Percentiles rank a stretch among this genome's conserved stretches.
These are phyloP conservation scores for Rhamnella rubrinervis DNA, from an alignment of 331 rosid species.

Conservation along the genomic window DNA sequence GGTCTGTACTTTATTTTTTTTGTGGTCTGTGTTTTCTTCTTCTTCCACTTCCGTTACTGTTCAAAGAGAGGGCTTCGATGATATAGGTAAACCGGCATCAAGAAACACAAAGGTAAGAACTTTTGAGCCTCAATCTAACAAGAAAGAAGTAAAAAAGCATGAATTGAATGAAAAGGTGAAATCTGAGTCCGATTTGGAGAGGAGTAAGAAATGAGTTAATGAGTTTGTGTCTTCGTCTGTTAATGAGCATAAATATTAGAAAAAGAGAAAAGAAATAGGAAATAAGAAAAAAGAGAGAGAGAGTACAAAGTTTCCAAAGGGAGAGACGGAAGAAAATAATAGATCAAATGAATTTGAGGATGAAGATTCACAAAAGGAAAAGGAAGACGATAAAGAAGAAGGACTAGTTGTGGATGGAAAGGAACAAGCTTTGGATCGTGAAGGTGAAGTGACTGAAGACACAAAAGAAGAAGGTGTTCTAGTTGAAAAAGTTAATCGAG, in stretches of 20 bases:
- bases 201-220: slow-evolving; percentile 33
- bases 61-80: slow-evolving; percentile 85
- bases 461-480: slow-evolving; percentile 40
- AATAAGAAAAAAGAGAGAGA: slow-evolving; percentile 36
- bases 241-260: slow-evolving; percentile 35
- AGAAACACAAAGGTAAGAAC: slow-evolving; percentile 17
- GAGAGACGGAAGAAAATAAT: slow-evolving; percentile 23
- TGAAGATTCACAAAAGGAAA: slow-evolving; percentile 39
- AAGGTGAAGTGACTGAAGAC: slow-evolving; percentile 41
- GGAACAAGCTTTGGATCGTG: slow-evolving; percentile 49
- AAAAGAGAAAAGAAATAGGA: slow-evolving; percentile 31
- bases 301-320: slow-evolving; percentile 31
- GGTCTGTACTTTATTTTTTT: slow-evolving; percentile 81
- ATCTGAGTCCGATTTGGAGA: slow-evolving; percentile 29
- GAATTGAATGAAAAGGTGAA: slow-evolving; percentile 25
- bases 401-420: slow-evolving; percentile 45
- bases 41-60: slow-evolving; percentile 57
- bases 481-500: slow-evolving; percentile 53
- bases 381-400: slow-evolving; percentile 45
- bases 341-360: slow-evolving; percentile 36
- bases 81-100: slow-evolving; percentile 62
- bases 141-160: slow-evolving; percentile 24
- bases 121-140: slow-evolving; percentile 25
- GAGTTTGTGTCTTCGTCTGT: slow-evolving; percentile 33
- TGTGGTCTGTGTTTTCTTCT: slow-evolving; percentile 77